A percentile compares a stretch with the other conserved stretches of the same genome.
These are phyloP conservation scores for Diutina neorugosa DNA, from an alignment of 1,139 yeast species.

Conservation along the genomic window DNA sequence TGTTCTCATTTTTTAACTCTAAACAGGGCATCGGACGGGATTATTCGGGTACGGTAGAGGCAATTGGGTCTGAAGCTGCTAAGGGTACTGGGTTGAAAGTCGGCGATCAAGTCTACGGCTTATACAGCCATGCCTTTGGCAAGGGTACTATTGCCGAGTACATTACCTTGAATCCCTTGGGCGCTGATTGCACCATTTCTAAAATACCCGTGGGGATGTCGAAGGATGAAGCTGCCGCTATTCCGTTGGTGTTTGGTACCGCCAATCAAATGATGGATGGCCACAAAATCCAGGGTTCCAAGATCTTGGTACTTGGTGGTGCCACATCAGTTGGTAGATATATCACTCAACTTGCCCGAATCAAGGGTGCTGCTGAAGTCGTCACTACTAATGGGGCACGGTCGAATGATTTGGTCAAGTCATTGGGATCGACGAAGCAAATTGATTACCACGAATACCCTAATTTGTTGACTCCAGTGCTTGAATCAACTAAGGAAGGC, in stretches of 20 bases:
- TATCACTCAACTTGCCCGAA: slow-evolving; percentile 39
- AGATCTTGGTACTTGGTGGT: slow-evolving; percentile 58
- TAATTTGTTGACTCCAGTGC: slow-evolving; percentile 8
- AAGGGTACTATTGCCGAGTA: slow-evolving; percentile 39
- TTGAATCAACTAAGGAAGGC: slow-evolving; percentile 8
- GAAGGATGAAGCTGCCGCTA: slow-evolving; percentile 44
- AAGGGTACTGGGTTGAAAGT: slow-evolving; percentile 21
- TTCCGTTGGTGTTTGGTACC: slow-evolving; percentile 47
- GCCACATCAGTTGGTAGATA: slow-evolving; percentile 61
- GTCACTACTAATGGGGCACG: slow-evolving; percentile 19
- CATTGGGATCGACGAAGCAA: slow-evolving; percentile 38
- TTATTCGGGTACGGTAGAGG: slow-evolving; percentile 49
- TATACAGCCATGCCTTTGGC: slow-evolving; percentile 26
- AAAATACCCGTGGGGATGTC: slow-evolving; percentile 36
- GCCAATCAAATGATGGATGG: slow-evolving; percentile 33
- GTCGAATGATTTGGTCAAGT: slow-evolving; percentile 27
- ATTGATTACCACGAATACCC: slow-evolving; percentile 37
- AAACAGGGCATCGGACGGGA: slow-evolving; percentile 58
- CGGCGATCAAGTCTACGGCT: slow-evolving; percentile 61
- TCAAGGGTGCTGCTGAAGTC: slow-evolving; percentile 31
- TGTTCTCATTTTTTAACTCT: slow-evolving; percentile 6
- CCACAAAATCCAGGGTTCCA: slow-evolving; percentile 11
- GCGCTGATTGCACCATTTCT: slow-evolving; percentile 1
- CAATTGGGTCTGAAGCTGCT: slow-evolving; percentile 38
- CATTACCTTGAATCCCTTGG: slow-evolving; percentile 27